These are phyloP conservation scores for Euphorbia tirucalli DNA, from an alignment of 345 rosid genomes.

Conservation along the genomic window DNA sequence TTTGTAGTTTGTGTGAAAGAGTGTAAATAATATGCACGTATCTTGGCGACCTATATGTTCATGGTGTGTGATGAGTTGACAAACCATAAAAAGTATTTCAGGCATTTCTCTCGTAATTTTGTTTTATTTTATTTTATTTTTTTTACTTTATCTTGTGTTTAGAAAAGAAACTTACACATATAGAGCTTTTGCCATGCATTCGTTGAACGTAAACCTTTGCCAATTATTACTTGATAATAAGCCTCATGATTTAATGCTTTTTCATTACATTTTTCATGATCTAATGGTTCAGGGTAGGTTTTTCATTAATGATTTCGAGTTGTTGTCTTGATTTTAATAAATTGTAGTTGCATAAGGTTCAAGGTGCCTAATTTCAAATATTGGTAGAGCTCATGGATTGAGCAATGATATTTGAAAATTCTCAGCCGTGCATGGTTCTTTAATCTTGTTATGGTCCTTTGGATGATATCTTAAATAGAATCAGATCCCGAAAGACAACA, in stretches of 20 bases:
- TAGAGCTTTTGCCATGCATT: too few relatives aligned
- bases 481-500: not conserved
- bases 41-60: not conserved
- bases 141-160: too few relatives aligned
- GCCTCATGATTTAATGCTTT: not conserved
- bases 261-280: not conserved
- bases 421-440: not conserved
- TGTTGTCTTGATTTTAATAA: not conserved
- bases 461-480: not conserved
- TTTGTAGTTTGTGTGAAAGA: not conserved
- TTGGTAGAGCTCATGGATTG: not conserved
- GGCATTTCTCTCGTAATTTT: not conserved
- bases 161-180: too few relatives aligned
- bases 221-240: not conserved
- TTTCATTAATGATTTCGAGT: not conserved
- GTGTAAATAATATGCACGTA: not conserved
- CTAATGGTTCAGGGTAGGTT: too few relatives aligned
- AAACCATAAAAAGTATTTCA: not conserved
- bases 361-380: not conserved
- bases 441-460: not conserved
- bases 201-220: not conserved
- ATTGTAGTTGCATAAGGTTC: not conserved
- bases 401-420: not conserved
- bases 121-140: too few relatives aligned
- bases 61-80: not conserved